Evolutionary conservation across 495 filamentous ascomycete species (phyloP).

Genomic region (Paragyromitra xinjiangensis): DNA sequence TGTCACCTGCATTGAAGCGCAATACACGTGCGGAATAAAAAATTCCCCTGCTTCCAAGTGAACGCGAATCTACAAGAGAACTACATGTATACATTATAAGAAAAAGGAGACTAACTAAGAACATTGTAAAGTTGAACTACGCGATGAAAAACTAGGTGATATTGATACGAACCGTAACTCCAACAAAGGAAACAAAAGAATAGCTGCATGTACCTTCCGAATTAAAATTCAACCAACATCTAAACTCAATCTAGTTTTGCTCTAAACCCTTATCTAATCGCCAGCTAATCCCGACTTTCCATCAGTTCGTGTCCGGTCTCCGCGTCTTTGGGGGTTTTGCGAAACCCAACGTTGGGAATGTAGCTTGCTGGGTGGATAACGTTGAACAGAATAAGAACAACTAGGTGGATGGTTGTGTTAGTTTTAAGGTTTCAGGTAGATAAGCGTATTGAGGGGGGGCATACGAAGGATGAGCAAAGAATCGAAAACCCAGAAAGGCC

Average conservation of each 20-base stretch:
- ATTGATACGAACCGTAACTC: not conserved
- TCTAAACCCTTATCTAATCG: not conserved
- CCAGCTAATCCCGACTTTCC: not conserved
- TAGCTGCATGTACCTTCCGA: not conserved
- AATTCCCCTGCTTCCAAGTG: not conserved
- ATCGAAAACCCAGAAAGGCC: conserved; percentile 32
- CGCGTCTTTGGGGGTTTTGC: conserved; percentile 1
- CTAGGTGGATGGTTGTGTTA: not conserved
- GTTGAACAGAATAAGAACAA: conserved; percentile 5
- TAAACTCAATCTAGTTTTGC: not conserved
- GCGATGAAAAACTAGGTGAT: not conserved
- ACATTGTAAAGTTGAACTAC: not conserved
- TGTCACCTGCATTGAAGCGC: not conserved
- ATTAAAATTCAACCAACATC: not conserved
- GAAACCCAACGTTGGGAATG: conserved; percentile 23
- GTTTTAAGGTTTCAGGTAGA: not conserved
- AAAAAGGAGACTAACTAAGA: not conserved
- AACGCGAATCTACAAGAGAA: not conserved
- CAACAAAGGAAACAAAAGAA: not conserved
- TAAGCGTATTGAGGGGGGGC: not conserved
- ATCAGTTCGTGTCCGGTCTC: conserved; percentile 13
- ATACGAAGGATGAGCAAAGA: conserved; percentile 16
- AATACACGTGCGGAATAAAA: not conserved
- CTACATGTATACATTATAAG: not conserved
- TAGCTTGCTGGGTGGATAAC: conserved; percentile 7